These are phyloP conservation scores for Kokia cookei DNA, from an alignment of 441 rosid genomes.

Conservation along the genomic window DNA sequence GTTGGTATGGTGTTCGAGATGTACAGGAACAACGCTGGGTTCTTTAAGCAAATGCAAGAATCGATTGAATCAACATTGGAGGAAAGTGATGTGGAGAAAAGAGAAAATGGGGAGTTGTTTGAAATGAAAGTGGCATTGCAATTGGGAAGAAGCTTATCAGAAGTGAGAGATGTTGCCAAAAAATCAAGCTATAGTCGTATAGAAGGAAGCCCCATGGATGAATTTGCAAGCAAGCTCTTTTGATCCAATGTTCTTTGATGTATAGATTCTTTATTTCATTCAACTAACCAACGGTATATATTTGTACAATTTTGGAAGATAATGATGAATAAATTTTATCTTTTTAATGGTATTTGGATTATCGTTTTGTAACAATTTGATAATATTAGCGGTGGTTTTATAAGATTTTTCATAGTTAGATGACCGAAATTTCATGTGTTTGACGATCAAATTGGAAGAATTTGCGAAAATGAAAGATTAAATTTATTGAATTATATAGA, in stretches of 20 bases:
- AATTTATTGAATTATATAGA: too few relatives aligned
- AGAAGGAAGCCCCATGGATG: constrained; percentile 31
- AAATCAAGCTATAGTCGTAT: constrained; percentile 13
- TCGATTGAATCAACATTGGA: constrained; percentile 33
- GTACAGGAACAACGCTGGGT: constrained; percentile 69
- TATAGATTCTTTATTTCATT: neutral
- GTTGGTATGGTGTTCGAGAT: constrained; percentile 82
- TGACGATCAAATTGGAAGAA: too few relatives aligned
- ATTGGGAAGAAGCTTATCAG: constrained; percentile 67
- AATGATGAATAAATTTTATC: neutral
- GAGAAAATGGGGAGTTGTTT: constrained; percentile 54
- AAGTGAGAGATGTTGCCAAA: constrained; percentile 47
- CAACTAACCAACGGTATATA: neutral
- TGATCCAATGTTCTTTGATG: constrained; percentile 3
- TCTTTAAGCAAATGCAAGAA: constrained; percentile 26
- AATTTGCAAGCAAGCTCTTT: constrained; percentile 72
- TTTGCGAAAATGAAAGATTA: too few relatives aligned
- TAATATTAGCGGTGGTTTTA: too few relatives aligned
- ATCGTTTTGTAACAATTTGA: too few relatives aligned
- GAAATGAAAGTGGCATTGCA: constrained; percentile 55
- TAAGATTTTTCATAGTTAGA: too few relatives aligned
- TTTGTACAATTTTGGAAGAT: neutral
- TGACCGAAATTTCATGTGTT: too few relatives aligned
- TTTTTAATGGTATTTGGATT: too few relatives aligned
- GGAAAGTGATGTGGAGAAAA: constrained; percentile 29